These are phyloP conservation scores for Wickerhamomyces bisporus DNA, from an alignment of 805 yeast species.

Conservation along the genomic window DNA sequence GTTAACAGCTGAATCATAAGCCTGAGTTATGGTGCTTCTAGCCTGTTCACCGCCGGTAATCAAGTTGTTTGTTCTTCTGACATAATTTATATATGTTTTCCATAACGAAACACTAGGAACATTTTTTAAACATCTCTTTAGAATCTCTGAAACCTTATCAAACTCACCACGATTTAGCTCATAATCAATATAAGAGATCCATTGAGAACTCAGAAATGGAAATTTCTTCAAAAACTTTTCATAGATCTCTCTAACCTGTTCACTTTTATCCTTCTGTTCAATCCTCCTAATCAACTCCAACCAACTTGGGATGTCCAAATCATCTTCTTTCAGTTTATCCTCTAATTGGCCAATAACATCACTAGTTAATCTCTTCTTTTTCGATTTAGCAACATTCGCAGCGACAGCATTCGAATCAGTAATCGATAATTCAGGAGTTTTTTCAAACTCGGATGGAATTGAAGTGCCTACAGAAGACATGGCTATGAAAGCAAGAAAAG, in stretches of 20 bases:
- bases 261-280: conserved; percentile 51
- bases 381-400: conserved; percentile 1
- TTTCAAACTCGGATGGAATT: background rate
- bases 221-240: conserved; percentile 58
- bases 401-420: background rate
- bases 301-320: conserved; percentile 55
- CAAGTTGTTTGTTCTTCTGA: conserved; percentile 59
- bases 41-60: conserved; percentile 83
- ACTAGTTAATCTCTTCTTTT: conserved; percentile 20
- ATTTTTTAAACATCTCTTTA: conserved; percentile 56
- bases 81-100: conserved; percentile 72
- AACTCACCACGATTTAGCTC: conserved; percentile 63
- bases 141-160: conserved; percentile 58
- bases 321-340: conserved; percentile 47
- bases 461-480: conserved; percentile 1
- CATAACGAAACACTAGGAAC: conserved; percentile 67
- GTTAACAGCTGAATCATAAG: conserved; percentile 76
- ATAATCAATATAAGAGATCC: conserved; percentile 67
- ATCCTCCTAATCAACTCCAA: conserved; percentile 42
- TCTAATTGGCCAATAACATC: conserved; percentile 58
- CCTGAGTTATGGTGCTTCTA: conserved; percentile 64
- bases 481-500: background rate
- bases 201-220: conserved; percentile 64
- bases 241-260: conserved; percentile 52
- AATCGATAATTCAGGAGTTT: background rate